Percentiles rank a stretch among this genome's conserved stretches.
Evolutionary conservation across 1,139 yeast species (phyloP).

Genomic region (Pichia sp.): DNA sequence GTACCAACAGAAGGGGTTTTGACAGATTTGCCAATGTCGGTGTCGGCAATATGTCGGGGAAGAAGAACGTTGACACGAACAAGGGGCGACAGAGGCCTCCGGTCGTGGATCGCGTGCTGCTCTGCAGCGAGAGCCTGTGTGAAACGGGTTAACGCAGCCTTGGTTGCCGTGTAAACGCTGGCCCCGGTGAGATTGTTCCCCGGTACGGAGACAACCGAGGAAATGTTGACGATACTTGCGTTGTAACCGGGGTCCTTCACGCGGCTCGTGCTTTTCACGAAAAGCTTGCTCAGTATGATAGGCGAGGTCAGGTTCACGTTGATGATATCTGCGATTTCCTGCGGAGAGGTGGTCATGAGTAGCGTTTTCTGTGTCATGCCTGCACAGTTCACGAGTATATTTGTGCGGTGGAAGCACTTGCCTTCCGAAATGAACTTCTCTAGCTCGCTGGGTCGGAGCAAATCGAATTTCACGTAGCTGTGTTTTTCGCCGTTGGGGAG

Average conservation of each 20-base stretch:
- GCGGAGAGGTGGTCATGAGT: slow-evolving; percentile 42
- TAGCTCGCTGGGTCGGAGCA: slow-evolving; percentile 34
- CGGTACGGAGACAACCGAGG: slow-evolving; percentile 59
- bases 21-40: slow-evolving; percentile 60
- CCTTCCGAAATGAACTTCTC: slow-evolving; percentile 17
- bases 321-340: slow-evolving; percentile 46
- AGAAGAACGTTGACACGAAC: slow-evolving; percentile 61
- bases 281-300: slow-evolving; percentile 51
- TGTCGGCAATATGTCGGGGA: slow-evolving; percentile 70
- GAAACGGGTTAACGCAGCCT: slow-evolving; percentile 72
- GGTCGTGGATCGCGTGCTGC: slow-evolving; percentile 38
- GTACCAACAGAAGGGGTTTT: not conserved
- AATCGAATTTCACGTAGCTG: slow-evolving; percentile 48
- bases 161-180: slow-evolving; percentile 71
- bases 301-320: slow-evolving; percentile 64
- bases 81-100: not conserved
- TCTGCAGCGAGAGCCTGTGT: slow-evolving; percentile 63
- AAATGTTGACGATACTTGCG: slow-evolving; percentile 51
- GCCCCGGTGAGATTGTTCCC: slow-evolving; percentile 53
- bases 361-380: slow-evolving; percentile 68
- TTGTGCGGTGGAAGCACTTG: slow-evolving; percentile 25
- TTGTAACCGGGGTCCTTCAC: slow-evolving; percentile 7
- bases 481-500: slow-evolving; percentile 35
- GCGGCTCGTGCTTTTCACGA: slow-evolving; percentile 34
- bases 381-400: slow-evolving; percentile 72